Evolutionary conservation across 2,329 filamentous ascomycete genomes (phyloP), one percentile per base, ranked within the genome.

Genomic region (Diplodia corticola): DNA sequence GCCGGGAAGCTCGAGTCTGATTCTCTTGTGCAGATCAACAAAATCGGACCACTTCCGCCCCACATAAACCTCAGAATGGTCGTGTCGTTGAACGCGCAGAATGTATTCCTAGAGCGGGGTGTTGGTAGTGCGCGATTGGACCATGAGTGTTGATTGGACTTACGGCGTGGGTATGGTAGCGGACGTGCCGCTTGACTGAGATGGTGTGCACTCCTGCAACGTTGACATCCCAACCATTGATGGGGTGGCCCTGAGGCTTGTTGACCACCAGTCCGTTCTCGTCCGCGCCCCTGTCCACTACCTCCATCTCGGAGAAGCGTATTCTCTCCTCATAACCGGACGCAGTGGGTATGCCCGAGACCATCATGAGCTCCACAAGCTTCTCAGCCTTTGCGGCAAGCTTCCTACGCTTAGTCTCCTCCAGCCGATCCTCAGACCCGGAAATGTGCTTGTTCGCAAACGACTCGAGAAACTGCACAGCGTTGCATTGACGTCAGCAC

Each of bases 281-380:
- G 74, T 97, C 96, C 50, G 95, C 93, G 64, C 92, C 91, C 69
- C 92, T 88, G 74, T 99, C 95, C 30, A 99, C 92, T 26, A 98
- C 93, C 75, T 99, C 95, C 80, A 99, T 90, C 79, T 99, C 95
- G 1, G 93, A 92, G 76, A 99, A 99, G 60, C 93, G 88, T 74
- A 99, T 97, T 67, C 95, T 88, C 82, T 99, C 95, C 79, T 99
- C 95, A 76, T 98, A 99, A 2, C 95, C 95, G 4, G 93, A 97
- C 4, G 95, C 93, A 0, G 95, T 99, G 37, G 91, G 92, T 67
- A 99, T 90, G 44, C 95, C 95, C 7, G 94, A 98, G 9, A 99
- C 95, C 93, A 99, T 97, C 95, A 99, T 99, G 68, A 99, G 84
- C 83, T 99, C 95, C 12, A 99, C 92, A 67, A 99, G 82, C 81